Conservation (phyloP, 495 filamentous ascomycete genomes). For the Sporormia fimetaria region DNA sequence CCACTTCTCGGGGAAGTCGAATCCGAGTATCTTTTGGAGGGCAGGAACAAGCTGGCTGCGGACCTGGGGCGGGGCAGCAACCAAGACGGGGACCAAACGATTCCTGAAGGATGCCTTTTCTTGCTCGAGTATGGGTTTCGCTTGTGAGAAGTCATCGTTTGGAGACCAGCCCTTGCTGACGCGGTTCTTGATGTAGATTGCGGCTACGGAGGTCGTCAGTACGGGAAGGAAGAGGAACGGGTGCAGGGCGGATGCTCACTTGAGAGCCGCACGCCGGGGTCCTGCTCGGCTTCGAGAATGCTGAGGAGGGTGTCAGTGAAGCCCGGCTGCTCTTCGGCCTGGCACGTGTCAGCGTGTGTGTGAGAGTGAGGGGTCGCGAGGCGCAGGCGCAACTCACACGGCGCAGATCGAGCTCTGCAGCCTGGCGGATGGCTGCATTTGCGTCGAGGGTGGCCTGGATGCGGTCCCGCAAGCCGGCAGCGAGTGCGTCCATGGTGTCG, state of each 20-base stretch:
- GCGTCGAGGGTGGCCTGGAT: constrained; percentile 77
- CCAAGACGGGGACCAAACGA: constrained; percentile 77
- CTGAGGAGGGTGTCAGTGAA: constrained; percentile 86
- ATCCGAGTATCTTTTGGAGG: constrained; percentile 88
- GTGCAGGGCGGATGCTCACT: constrained; percentile 45
- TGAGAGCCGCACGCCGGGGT: constrained; percentile 70
- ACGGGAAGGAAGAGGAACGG: constrained; percentile 1
- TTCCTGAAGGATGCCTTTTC: constrained; percentile 82
- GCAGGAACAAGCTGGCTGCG: constrained; percentile 85
- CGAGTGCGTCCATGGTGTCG: constrained; percentile 66
- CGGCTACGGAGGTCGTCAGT: constrained; percentile 46
- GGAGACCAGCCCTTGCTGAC: constrained; percentile 81
- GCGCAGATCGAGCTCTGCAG: constrained; percentile 88
- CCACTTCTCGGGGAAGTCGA: constrained; percentile 91
- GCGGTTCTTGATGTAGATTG: constrained; percentile 95
- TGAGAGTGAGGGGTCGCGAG: constrained; percentile 4
- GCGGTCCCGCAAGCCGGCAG: constrained; percentile 69
- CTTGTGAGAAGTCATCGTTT: constrained; percentile 54
- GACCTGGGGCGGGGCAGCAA: constrained; percentile 62
- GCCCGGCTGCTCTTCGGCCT: constrained; percentile 86
- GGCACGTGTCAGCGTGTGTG: constrained; percentile 20
- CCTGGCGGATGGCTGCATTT: constrained; percentile 71
- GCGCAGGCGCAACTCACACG: constrained; percentile 50
- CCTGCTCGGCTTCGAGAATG: constrained; percentile 78
- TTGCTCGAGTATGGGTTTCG: constrained; percentile 67